phyloP scores from a whole-genome alignment of 1,284 basidiomycete species.

The Malassezia pachydermatis region DNA sequence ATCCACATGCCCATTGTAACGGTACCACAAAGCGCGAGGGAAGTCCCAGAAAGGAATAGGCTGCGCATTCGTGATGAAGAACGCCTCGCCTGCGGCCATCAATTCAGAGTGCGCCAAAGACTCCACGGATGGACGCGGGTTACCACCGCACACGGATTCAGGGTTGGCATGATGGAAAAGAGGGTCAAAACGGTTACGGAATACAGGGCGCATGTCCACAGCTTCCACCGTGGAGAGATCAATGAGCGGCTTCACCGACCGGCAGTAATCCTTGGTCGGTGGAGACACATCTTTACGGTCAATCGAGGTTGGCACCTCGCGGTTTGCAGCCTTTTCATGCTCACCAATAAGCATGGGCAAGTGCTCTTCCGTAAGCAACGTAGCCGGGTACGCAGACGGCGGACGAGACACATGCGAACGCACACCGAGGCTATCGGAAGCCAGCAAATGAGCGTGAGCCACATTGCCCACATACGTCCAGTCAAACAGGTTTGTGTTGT shows the following conservation, averaged over 20 bases:
- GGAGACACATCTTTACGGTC: constrained; percentile 26
- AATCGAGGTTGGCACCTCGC: constrained; percentile 35
- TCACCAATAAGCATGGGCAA: constrained; percentile 22
- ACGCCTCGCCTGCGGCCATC: constrained; percentile 79
- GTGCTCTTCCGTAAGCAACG: constrained; percentile 48
- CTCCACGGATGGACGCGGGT: constrained; percentile 24
- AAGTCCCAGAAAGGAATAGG: constrained; percentile 96
- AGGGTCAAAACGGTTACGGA: constrained; percentile 60
- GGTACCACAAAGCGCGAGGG: constrained; percentile 70
- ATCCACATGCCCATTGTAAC: constrained; percentile 28
- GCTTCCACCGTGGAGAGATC: constrained; percentile 6
- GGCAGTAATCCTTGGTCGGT: constrained; percentile 38
- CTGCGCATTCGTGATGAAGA: constrained; percentile 96
- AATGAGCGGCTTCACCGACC: constrained; percentile 21
- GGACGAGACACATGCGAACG: constrained; percentile 39
- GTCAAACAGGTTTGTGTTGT: constrained; percentile 88
- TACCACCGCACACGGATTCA: constrained; percentile 25
- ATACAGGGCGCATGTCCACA: constrained; percentile 54
- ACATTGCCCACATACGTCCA: constrained; percentile 97
- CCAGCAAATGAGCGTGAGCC: constrained; percentile 85
- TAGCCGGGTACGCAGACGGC: constrained; percentile 16
- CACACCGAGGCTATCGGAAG: constrained; percentile 65
- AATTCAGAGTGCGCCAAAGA: constrained; percentile 52
- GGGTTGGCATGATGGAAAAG: constrained; percentile 49
- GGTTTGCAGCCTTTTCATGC: constrained; percentile 21